A percentile compares a stretch with the other conserved stretches of the same genome.
These are phyloP conservation scores for Coniochaeta pulveracea DNA, from an alignment of 2,329 filamentous ascomycete genomes.

Conservation along the genomic window DNA sequence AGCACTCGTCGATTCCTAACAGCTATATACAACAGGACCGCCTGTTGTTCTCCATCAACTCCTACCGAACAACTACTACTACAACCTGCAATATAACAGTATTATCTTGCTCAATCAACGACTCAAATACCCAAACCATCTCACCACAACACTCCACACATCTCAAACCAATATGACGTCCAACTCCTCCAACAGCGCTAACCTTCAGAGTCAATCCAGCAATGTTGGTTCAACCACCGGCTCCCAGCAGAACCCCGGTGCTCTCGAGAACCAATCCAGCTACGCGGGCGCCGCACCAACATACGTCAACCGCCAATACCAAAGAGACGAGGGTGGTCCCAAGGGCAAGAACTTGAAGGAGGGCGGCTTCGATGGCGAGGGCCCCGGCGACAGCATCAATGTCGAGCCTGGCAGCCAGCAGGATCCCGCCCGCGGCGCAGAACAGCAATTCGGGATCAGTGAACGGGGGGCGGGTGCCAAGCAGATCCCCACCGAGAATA, in stretches of 20 bases:
- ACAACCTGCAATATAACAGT: not conserved
- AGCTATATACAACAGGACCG: not conserved
- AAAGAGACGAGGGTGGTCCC: slow-evolving; percentile 8
- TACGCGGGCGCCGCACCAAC: slow-evolving; percentile 12
- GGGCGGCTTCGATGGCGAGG: slow-evolving; percentile 12
- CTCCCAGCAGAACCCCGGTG: not conserved
- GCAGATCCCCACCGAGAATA: not conserved
- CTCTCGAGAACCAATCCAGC: slow-evolving; percentile 8
- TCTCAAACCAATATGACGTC: slow-evolving; percentile 5
- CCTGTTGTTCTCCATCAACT: not conserved
- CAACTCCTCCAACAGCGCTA: slow-evolving; percentile 8
- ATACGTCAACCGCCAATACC: slow-evolving; percentile 10
- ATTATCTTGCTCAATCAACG: not conserved
- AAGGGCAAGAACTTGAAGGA: slow-evolving; percentile 17
- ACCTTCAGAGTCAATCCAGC: slow-evolving; percentile 45
- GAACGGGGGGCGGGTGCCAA: not conserved
- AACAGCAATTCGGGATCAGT: slow-evolving; percentile 3
- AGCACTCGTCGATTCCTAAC: not conserved
- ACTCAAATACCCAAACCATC: not conserved
- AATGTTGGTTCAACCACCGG: slow-evolving; percentile 1
- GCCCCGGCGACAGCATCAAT: slow-evolving; percentile 9
- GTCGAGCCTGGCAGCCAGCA: slow-evolving; percentile 15
- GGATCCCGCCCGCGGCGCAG: slow-evolving; percentile 12
- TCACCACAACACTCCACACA: not conserved
- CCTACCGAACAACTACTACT: not conserved